phyloP scores from a whole-genome alignment of 768 basidiomycete species.

The Dentipellis sp. region DNA sequence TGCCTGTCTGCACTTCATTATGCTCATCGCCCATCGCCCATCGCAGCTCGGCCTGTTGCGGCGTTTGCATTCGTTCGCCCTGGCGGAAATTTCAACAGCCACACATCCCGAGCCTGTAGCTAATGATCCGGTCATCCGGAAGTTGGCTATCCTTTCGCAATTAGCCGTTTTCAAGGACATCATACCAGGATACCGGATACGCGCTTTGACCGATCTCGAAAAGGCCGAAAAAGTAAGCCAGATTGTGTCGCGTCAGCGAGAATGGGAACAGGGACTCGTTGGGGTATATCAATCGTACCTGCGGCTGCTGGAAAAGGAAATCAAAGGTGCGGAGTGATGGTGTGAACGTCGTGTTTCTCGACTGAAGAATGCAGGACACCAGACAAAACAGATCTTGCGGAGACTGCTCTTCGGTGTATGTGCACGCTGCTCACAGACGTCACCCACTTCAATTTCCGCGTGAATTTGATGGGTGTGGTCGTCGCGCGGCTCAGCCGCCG shows the following conservation, averaged over 20 bases:
- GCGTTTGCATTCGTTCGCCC: slow-evolving; percentile 84
- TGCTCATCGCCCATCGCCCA: slow-evolving; percentile 1
- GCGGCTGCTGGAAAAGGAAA: slow-evolving; percentile 72
- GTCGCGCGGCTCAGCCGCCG: slow-evolving; percentile 75
- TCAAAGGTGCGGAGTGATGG: slow-evolving; percentile 55
- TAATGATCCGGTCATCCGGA: slow-evolving; percentile 79
- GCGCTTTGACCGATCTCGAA: slow-evolving; percentile 82
- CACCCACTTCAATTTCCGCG: slow-evolving; percentile 95
- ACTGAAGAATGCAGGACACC: not conserved
- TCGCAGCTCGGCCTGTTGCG: slow-evolving; percentile 77
- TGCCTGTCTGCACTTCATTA: slow-evolving; percentile 4
- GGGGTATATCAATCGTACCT: slow-evolving; percentile 84
- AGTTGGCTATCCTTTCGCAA: slow-evolving; percentile 82
- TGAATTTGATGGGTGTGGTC: slow-evolving; percentile 84
- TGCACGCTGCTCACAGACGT: slow-evolving; percentile 76
- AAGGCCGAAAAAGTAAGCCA: slow-evolving; percentile 91
- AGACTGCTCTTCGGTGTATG: slow-evolving; percentile 73
- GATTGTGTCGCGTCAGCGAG: slow-evolving; percentile 79
- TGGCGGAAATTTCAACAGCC: slow-evolving; percentile 60
- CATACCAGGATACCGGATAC: slow-evolving; percentile 93
- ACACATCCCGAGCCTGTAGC: slow-evolving; percentile 59
- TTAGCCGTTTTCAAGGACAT: slow-evolving; percentile 94
- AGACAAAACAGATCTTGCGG: slow-evolving; percentile 61
- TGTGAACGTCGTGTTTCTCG: not conserved
- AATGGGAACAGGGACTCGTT: slow-evolving; percentile 94